Conservation (phyloP, 148 eudicot species). For the Fagopyrum homotropicum region DNA sequence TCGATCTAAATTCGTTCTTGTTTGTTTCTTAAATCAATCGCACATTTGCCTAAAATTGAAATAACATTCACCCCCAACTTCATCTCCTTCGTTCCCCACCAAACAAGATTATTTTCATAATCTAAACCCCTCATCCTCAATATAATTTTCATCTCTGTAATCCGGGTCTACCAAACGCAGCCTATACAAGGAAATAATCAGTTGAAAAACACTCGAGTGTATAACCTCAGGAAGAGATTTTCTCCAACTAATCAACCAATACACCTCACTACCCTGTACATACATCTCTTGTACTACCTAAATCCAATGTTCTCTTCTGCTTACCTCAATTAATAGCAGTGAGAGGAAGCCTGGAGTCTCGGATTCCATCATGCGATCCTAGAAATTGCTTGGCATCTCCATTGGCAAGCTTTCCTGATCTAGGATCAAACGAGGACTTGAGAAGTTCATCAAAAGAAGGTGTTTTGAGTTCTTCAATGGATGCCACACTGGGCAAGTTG, state of each 20-base stretch:
- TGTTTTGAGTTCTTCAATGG: constrained; percentile 89
- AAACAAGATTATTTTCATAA: too few species aligned
- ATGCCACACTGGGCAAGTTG: constrained; percentile 61
- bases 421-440: constrained; percentile 8
- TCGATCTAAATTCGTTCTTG: too few species aligned
- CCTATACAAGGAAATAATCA: too few species aligned
- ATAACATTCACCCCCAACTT: too few species aligned
- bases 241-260: constrained; percentile 9
- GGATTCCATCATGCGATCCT: constrained; percentile 39
- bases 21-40: too few species aligned
- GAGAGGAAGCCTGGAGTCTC: constrained; percentile 83
- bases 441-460: constrained; percentile 74
- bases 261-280: constrained; percentile 7
- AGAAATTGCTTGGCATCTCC: constrained; percentile 63
- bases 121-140: too few species aligned
- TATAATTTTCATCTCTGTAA: too few species aligned
- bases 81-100: too few species aligned
- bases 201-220: too few species aligned
- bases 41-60: too few species aligned
- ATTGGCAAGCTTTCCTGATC: constrained; percentile 38
- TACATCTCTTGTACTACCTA: constrained; percentile 6
- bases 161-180: too few species aligned
- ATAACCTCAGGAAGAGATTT: constrained; percentile 3
- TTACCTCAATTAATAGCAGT: constrained; percentile 58
- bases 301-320: neutral